phyloP scores from a whole-genome alignment of 2,329 filamentous ascomycete genomes.

The Apiospora rasikravindrae region DNA sequence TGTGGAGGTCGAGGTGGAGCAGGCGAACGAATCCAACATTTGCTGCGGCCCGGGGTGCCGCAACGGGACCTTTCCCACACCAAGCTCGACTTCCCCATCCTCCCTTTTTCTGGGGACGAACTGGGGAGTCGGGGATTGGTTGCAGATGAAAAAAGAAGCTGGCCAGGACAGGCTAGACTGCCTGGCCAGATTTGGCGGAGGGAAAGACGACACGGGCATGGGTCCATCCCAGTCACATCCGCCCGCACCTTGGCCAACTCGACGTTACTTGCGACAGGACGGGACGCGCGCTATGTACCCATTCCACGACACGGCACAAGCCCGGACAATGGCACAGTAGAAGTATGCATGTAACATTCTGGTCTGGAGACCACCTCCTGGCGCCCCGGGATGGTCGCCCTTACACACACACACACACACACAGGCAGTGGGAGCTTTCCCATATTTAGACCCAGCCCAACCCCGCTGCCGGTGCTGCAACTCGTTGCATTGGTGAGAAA shows the following conservation, averaged over 20 bases:
- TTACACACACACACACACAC: not conserved
- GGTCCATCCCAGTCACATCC: not conserved
- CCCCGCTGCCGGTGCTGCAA: constrained; percentile 36
- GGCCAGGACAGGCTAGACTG: not conserved
- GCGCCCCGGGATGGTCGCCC: not conserved
- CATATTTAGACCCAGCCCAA: constrained; percentile 34
- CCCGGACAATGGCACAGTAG: not conserved
- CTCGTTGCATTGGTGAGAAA: constrained; percentile 8
- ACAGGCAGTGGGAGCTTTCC: constrained; percentile 12
- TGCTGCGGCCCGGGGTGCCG: constrained; percentile 40
- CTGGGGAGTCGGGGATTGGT: not conserved
- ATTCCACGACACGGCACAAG: not conserved
- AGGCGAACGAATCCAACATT: not conserved
- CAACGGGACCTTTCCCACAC: constrained; percentile 26
- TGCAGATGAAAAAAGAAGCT: not conserved
- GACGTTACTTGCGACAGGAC: not conserved
- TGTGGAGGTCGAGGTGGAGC: not conserved
- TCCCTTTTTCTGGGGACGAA: not conserved
- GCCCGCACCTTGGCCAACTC: not conserved
- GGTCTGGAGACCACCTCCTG: constrained; percentile 3
- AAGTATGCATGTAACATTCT: not conserved
- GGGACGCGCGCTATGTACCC: too few relatives aligned
- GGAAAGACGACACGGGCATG: not conserved
- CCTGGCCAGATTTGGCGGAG: not conserved
- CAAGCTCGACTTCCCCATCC: not conserved